A percentile compares a stretch with the other conserved stretches of the same genome.
phyloP scores from a whole-genome alignment of 345 rosid genomes.

The Eucalyptus coolabah region DNA sequence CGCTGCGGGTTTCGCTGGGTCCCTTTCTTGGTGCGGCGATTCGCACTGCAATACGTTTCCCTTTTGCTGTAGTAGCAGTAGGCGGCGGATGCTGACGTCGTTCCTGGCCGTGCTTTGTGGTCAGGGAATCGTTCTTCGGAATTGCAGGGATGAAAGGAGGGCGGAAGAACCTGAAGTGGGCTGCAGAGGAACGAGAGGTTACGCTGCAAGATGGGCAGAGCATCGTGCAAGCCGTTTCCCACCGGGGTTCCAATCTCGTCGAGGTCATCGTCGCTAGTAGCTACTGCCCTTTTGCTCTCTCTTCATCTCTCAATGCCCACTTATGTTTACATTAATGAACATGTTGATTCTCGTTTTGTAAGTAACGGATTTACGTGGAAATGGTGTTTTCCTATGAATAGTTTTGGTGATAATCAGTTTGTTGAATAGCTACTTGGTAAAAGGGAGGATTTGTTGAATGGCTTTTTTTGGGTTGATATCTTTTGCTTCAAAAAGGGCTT shows the following conservation, averaged over 20 bases:
- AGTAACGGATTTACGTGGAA: background rate
- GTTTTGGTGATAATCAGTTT: background rate
- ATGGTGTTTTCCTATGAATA: background rate
- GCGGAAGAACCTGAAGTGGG: constrained; percentile 80
- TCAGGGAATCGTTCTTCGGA: background rate
- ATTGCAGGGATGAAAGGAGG: constrained; percentile 51
- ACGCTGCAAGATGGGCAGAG: constrained; percentile 55
- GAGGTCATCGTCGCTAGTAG: constrained; percentile 24
- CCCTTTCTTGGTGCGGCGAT: background rate
- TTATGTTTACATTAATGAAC: background rate
- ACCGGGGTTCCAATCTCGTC: constrained; percentile 82
- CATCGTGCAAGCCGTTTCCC: constrained; percentile 69
- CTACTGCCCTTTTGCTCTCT: background rate
- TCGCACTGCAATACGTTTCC: background rate
- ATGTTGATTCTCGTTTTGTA: background rate
- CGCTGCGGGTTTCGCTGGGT: background rate
- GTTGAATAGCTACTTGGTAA: background rate
- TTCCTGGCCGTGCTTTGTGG: background rate
- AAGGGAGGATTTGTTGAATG: background rate
- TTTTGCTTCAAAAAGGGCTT: background rate
- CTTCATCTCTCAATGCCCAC: background rate
- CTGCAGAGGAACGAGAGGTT: constrained; percentile 39
- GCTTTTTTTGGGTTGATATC: background rate
- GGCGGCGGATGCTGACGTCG: background rate
- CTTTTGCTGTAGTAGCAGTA: background rate